These are phyloP conservation scores for Apophysomyces sp. DNA, from an alignment of 371 early-diverging fungal species.

Conservation along the genomic window DNA sequence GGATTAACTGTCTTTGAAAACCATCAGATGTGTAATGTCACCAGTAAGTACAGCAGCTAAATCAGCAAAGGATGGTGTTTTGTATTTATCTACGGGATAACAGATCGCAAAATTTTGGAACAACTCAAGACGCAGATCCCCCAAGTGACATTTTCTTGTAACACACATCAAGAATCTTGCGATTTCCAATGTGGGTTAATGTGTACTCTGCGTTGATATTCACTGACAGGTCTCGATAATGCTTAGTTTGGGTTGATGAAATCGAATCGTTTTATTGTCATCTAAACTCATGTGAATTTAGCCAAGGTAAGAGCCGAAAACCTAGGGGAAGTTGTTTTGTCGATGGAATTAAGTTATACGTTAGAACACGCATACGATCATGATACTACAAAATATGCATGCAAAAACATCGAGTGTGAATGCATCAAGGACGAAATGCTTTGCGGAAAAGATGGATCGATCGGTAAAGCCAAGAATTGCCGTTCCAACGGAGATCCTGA, in stretches of 20 bases:
- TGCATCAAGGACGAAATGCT: constrained; percentile 76
- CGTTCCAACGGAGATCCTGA: not conserved
- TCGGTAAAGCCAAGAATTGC: constrained; percentile 45
- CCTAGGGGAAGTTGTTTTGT: not conserved
- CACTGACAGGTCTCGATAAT: not conserved
- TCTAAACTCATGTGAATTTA: constrained; percentile 62
- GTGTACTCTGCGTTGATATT: not conserved
- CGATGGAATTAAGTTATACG: not conserved
- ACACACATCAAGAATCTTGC: constrained; percentile 53
- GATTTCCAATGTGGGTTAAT: constrained; percentile 65
- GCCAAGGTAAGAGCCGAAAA: constrained; percentile 41
- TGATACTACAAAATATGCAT: constrained; percentile 56
- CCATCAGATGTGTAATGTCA: constrained; percentile 87
- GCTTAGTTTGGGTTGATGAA: constrained; percentile 73
- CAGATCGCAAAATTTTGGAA: constrained; percentile 61
- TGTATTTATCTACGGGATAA: not conserved
- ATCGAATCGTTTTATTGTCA: constrained; percentile 80
- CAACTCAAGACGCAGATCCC: constrained; percentile 61
- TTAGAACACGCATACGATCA: constrained; percentile 48
- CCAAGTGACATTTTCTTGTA: constrained; percentile 73
- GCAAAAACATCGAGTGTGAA: constrained; percentile 66
- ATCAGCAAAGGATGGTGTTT: too few relatives aligned
- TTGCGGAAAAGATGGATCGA: constrained; percentile 76
- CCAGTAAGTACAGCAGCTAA: constrained; percentile 57
- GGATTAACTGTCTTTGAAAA: constrained; percentile 77